These are phyloP conservation scores for Trametes cinnabarina DNA, from an alignment of 768 basidiomycete species.

Conservation along the genomic window DNA sequence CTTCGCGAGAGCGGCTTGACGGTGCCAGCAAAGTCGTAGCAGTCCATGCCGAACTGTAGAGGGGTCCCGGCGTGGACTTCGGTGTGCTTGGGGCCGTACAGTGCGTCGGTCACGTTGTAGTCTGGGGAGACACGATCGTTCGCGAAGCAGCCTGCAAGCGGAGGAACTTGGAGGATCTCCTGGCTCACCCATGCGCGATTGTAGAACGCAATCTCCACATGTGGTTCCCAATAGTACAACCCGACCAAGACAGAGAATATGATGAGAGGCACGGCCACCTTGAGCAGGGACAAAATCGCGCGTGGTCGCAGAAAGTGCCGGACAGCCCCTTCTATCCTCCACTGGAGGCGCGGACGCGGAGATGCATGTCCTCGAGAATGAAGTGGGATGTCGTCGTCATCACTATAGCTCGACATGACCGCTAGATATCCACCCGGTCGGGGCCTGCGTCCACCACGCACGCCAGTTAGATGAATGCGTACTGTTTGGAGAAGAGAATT, in stretches of 20 bases:
- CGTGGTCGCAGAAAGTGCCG: conserved; percentile 20
- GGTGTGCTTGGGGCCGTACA: conserved; percentile 63
- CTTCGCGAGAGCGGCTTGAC: conserved; percentile 39
- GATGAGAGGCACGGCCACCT: conserved; percentile 21
- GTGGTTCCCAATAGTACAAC: conserved; percentile 73
- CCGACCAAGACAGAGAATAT: conserved; percentile 40
- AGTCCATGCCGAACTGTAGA: conserved; percentile 79
- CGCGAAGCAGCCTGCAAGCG: conserved; percentile 75
- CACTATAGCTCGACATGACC: background rate
- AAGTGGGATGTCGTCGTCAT: background rate
- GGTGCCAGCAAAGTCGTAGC: conserved; percentile 90
- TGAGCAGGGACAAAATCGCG: conserved; percentile 18
- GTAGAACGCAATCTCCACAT: conserved; percentile 84
- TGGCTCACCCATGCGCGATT: conserved; percentile 67
- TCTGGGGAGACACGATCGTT: conserved; percentile 52
- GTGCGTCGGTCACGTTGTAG: conserved; percentile 65
- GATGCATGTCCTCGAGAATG: background rate
- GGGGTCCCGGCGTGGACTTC: conserved; percentile 80
- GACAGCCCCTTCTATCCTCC: background rate
- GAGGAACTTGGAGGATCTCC: conserved; percentile 65
- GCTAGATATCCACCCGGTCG: too few species aligned
- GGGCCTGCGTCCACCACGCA: too few species aligned
- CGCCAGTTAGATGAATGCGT: too few species aligned
- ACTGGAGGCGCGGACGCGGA: background rate
- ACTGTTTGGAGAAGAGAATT: too few species aligned